Percentiles rank a stretch among this genome's conserved stretches.
Conservation (phyloP, 495 filamentous ascomycete genomes). For the Emericellopsis terricola region DNA sequence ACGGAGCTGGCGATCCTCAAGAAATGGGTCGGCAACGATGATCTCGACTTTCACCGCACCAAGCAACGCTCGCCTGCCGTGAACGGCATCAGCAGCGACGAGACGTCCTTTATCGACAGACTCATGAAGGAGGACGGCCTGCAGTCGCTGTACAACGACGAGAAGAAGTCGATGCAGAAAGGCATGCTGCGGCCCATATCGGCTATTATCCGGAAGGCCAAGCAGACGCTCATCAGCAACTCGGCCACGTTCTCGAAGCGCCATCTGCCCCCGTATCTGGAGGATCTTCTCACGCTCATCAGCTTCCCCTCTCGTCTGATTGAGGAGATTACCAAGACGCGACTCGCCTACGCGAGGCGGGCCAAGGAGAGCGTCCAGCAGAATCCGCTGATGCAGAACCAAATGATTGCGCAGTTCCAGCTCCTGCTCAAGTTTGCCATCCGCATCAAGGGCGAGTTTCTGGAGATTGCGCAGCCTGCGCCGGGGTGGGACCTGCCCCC, state of each 20-base stretch:
- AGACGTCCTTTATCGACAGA: constrained; percentile 86
- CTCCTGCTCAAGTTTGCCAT: constrained; percentile 81
- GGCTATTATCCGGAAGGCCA: constrained; percentile 79
- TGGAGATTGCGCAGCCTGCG: constrained; percentile 66
- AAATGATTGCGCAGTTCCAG: constrained; percentile 94
- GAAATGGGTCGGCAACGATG: constrained; percentile 91
- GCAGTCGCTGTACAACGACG: constrained; percentile 70
- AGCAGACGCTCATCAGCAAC: constrained; percentile 77
- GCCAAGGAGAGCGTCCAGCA: constrained; percentile 81
- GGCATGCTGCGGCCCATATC: constrained; percentile 77
- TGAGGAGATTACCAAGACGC: constrained; percentile 88
- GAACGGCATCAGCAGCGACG: constrained; percentile 53
- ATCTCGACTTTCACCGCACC: constrained; percentile 71
- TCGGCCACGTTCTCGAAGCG: constrained; percentile 71
- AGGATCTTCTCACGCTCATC: constrained; percentile 86
- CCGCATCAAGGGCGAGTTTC: constrained; percentile 78
- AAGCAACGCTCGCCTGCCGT: constrained; percentile 31
- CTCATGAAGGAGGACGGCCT: constrained; percentile 95
- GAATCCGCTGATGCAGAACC: constrained; percentile 78
- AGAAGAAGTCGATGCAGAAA: constrained; percentile 22
- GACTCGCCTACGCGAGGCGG: constrained; percentile 78
- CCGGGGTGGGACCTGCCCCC: constrained; percentile 89
- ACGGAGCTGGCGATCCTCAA: constrained; percentile 80
- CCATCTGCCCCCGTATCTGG: constrained; percentile 90
- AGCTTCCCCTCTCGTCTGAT: constrained; percentile 93